Percentiles rank a stretch among this genome's conserved stretches.
Evolutionary conservation across 495 filamentous ascomycete genomes (phyloP).

Genomic region (Paragyromitra xinjiangensis): DNA sequence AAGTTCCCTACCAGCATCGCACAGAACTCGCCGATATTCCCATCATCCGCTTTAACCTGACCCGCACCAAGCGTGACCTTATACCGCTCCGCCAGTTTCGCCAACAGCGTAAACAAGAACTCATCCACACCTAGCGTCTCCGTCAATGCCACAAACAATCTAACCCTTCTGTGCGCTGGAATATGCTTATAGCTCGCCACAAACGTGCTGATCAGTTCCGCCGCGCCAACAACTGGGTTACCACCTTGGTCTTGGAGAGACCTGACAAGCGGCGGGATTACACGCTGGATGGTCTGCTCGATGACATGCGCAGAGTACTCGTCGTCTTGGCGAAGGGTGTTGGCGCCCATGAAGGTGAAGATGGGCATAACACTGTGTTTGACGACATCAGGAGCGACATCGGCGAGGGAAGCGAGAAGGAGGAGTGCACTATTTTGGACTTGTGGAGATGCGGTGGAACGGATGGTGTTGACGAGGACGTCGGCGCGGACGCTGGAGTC

Average conservation of each 20-base stretch:
- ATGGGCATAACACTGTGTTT: slow-evolving; percentile 98
- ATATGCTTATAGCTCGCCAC: slow-evolving; percentile 94
- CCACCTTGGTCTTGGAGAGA: slow-evolving; percentile 81
- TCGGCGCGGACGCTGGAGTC: slow-evolving; percentile 83
- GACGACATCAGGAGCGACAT: slow-evolving; percentile 83
- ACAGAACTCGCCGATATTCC: slow-evolving; percentile 50
- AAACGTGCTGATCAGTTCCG: slow-evolving; percentile 89
- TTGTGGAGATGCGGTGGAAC: slow-evolving; percentile 83
- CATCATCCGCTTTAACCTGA: slow-evolving; percentile 42
- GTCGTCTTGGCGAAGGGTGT: slow-evolving; percentile 85
- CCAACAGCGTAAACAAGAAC: slow-evolving; percentile 76
- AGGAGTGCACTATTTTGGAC: slow-evolving; percentile 91
- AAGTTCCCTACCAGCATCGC: slow-evolving; percentile 48
- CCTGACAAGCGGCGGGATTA: slow-evolving; percentile 88
- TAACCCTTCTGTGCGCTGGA: slow-evolving; percentile 79
- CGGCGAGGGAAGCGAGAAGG: slow-evolving; percentile 83
- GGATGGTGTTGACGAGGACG: slow-evolving; percentile 87
- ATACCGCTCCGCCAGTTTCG: slow-evolving; percentile 77
- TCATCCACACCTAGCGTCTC: slow-evolving; percentile 83
- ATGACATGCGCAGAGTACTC: slow-evolving; percentile 96
- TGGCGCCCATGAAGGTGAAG: slow-evolving; percentile 95
- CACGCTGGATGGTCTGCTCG: slow-evolving; percentile 83
- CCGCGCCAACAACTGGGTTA: slow-evolving; percentile 77
- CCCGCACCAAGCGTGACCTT: slow-evolving; percentile 63
- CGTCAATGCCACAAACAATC: slow-evolving; percentile 80